These are phyloP conservation scores for Persicaria tinctoria DNA, from an alignment of 148 eudicot genomes.

Conservation along the genomic window DNA sequence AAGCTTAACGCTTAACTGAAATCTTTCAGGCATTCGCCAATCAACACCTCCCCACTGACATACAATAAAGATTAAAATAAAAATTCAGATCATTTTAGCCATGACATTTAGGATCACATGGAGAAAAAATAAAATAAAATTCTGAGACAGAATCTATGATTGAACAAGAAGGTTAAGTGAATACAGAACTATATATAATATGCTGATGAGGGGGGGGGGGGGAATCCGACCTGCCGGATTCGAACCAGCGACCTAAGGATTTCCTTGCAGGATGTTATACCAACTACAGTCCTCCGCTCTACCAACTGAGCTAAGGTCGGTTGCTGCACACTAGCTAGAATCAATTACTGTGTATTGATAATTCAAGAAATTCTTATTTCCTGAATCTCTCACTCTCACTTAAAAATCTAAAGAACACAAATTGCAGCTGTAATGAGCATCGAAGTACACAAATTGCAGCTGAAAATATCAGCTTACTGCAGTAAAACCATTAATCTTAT, in stretches of 20 bases:
- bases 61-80: not conserved
- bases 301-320: conserved; percentile 2
- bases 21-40: not conserved
- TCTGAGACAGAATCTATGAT: not conserved
- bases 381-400: too few relatives aligned
- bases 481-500: too few relatives aligned
- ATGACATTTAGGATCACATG: too few relatives aligned
- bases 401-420: too few relatives aligned
- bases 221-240: conserved; percentile 33
- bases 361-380: not conserved
- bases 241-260: conserved; percentile 37
- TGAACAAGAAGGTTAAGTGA: not conserved
- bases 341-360: not conserved
- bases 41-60: not conserved
- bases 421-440: too few relatives aligned
- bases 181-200: not conserved
- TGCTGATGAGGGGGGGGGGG: too few relatives aligned
- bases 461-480: too few relatives aligned
- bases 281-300: not conserved
- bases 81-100: not conserved
- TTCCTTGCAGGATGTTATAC: not conserved
- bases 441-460: too few relatives aligned
- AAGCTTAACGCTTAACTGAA: not conserved
- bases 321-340: not conserved
- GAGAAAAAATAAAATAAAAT: too few relatives aligned